phyloP scores from a whole-genome alignment of 1,139 yeast species.

The Saccharomyces hybrid region DNA sequence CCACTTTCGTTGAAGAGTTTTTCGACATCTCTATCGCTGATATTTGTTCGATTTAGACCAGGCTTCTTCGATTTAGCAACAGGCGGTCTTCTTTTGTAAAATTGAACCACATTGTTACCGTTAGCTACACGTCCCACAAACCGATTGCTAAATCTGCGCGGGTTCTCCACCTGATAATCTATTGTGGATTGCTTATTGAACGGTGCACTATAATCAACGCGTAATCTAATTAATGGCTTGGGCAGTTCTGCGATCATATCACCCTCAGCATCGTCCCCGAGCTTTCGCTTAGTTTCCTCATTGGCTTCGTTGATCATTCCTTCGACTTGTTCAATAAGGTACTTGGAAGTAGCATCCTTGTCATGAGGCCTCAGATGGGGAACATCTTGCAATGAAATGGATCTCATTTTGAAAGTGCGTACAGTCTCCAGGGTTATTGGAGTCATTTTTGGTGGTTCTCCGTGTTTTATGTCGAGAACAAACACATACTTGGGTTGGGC shows the following conservation, averaged over 20 bases:
- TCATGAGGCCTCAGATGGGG: slow-evolving; percentile 58
- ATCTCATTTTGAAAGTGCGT: slow-evolving; percentile 75
- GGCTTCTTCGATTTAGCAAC: slow-evolving; percentile 25
- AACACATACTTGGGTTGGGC: slow-evolving; percentile 68
- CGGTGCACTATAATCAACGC: slow-evolving; percentile 78
- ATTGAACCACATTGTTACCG: slow-evolving; percentile 72
- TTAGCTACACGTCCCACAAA: slow-evolving; percentile 92
- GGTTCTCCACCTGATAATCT: slow-evolving; percentile 86
- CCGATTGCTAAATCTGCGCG: slow-evolving; percentile 78
- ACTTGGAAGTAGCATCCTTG: slow-evolving; percentile 53
- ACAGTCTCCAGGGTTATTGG: slow-evolving; percentile 64
- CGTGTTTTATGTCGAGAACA: slow-evolving; percentile 54
- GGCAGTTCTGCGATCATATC: slow-evolving; percentile 37
- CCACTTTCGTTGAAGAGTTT: slow-evolving; percentile 13
- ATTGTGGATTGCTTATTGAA: slow-evolving; percentile 16
- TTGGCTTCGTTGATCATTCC: slow-evolving; percentile 55
- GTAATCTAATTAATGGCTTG: slow-evolving; percentile 69
- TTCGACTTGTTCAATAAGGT: slow-evolving; percentile 58
- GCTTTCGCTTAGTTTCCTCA: slow-evolving; percentile 39
- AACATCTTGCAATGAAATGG: slow-evolving; percentile 48
- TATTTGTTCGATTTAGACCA: slow-evolving; percentile 17
- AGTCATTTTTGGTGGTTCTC: slow-evolving; percentile 48
- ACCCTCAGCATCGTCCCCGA: slow-evolving; percentile 20
- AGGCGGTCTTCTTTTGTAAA: slow-evolving; percentile 42
- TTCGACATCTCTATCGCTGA: slow-evolving; percentile 24